Evolutionary conservation across 768 basidiomycete species (phyloP), one percentile per base, ranked within the genome.

Genomic region (Saitozyma sp.): DNA sequence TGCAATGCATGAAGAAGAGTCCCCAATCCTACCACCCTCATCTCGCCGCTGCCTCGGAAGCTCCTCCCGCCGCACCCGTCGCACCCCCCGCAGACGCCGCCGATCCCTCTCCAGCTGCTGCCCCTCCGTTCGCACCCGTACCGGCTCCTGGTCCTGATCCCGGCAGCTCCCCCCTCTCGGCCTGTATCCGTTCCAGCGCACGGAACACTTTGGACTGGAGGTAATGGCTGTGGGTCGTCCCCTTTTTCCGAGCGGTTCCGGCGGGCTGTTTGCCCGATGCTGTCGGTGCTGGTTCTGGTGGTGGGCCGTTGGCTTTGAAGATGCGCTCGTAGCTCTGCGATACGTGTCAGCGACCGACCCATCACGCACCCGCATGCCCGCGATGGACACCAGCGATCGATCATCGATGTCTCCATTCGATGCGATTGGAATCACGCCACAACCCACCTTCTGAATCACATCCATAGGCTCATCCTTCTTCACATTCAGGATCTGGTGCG

Each of bases 151-250:
- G 57, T 16, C 38, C 65, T 39, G 51, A 41, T 48, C 52, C 64
- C 11, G 56, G 62, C 66, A 67, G 41, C 77, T 63, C 64, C 78
- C 79, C 71, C 78, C 62, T 58, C 83, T 99, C 95, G 0, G 94
- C 94, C 77, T 96, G 90, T 84, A 98, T 87, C 81, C 96, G 87
- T 81, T 97, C 93, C 58, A 87, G 85, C 17, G 96, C 95, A 48
- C 96, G 87, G 50, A 91, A 86, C n/a, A 99, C 91, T 81, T 99
- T 99, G 40, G 92, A 94, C 77, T 95, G 94, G 11, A 98, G 83
- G 80, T 98, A 98, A 80, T 93, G 91, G 42, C 92, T 93, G 76
- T 92, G 83, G 42, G 68, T 63, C 41, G 68, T 63, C 20, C 59
- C 59, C 54, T 66, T 64, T 19, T 56, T 50, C 41, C 41, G 56